Conservation (phyloP, 2,329 filamentous ascomycete species). For the Diaporthe australafricana region DNA sequence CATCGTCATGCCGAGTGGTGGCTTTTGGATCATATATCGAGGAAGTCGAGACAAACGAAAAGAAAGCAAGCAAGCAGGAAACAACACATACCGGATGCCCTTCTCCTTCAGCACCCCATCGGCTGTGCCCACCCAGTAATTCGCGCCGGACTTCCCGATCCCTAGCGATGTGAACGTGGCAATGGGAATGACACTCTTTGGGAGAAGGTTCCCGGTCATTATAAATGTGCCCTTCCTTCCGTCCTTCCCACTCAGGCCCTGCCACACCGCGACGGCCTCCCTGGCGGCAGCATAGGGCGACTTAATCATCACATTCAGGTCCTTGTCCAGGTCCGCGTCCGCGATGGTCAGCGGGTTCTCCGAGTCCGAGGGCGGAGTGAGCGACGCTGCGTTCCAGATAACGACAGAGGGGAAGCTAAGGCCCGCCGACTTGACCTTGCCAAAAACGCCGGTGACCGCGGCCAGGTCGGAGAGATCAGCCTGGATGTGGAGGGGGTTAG, state of each 20-base stretch:
- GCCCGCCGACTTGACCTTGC: constrained; percentile 12
- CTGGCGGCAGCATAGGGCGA: constrained; percentile 31
- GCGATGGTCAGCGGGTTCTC: constrained; percentile 34
- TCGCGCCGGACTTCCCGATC: constrained; percentile 31
- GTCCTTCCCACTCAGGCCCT: constrained; percentile 8
- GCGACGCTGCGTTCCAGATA: constrained; percentile 35
- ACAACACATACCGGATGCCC: constrained; percentile 35
- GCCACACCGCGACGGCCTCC: constrained; percentile 35
- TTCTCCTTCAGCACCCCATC: constrained; percentile 33
- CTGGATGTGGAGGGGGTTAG: constrained; percentile 30
- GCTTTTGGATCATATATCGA: no score
- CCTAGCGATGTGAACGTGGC: constrained; percentile 27
- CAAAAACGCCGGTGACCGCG: constrained; percentile 20
- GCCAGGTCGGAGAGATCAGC: constrained; percentile 34
- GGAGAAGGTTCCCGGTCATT: constrained; percentile 34
- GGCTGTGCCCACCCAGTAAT: constrained; percentile 31
- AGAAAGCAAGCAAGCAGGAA: neutral
- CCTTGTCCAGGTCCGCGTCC: constrained; percentile 23
- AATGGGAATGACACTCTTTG: constrained; percentile 24
- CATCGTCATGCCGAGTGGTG: neutral
- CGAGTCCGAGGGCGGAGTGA: constrained; percentile 27
- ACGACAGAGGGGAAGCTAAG: constrained; percentile 32
- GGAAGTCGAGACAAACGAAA: no score
- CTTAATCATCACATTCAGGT: constrained; percentile 31
- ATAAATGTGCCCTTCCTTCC: constrained; percentile 34